Evolutionary conservation across 257 asterid species (phyloP).

Genomic region (Nicotiana paniculata): DNA sequence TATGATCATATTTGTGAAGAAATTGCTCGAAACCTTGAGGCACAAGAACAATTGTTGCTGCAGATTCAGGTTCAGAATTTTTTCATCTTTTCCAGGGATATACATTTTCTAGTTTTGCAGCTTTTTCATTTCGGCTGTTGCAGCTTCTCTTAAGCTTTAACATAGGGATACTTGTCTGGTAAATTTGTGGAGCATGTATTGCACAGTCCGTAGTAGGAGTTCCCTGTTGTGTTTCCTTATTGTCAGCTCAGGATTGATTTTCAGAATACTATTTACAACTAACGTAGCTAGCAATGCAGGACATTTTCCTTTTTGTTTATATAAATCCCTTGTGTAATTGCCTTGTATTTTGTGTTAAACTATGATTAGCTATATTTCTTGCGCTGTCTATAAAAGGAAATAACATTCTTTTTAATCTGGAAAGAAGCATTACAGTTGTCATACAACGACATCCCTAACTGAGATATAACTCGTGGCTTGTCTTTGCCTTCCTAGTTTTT

Average conservation of each 20-base stretch:
- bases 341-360: background rate
- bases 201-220: background rate
- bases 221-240: background rate
- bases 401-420: background rate
- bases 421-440: background rate
- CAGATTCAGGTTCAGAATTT: conserved; percentile 65
- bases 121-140: background rate
- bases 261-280: background rate
- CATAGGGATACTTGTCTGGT: background rate
- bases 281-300: background rate
- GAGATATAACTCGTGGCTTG: background rate
- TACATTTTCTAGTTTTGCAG: background rate
- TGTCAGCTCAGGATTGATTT: background rate
- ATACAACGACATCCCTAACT: background rate
- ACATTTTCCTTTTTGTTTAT: background rate
- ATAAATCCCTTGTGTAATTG: background rate
- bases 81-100: background rate
- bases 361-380: background rate
- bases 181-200: background rate
- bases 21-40: conserved; percentile 67
- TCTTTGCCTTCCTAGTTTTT: background rate
- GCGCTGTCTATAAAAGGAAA: background rate
- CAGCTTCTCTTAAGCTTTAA: background rate
- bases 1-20: conserved; percentile 77
- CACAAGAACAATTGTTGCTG: conserved; percentile 79